Evolutionary conservation across 2,329 filamentous ascomycete genomes (phyloP).

Genomic region (Parascedosporium putredinis): DNA sequence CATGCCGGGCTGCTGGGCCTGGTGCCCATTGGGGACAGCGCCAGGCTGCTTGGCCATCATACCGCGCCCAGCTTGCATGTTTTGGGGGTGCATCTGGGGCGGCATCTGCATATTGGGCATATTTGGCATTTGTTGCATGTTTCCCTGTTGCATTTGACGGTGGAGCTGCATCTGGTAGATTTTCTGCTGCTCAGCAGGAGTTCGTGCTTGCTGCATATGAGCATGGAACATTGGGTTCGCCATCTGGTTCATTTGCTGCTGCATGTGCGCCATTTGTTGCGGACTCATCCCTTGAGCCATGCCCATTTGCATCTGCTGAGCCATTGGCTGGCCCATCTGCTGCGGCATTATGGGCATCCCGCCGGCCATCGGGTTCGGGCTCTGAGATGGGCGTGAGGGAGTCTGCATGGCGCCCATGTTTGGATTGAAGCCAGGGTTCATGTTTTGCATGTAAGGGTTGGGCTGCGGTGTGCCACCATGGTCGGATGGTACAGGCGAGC

Average conservation of each 20-base stretch:
- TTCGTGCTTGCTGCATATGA: slow-evolving; percentile 29
- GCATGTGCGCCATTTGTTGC: slow-evolving; percentile 26
- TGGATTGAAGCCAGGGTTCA: slow-evolving; percentile 47
- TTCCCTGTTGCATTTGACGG: slow-evolving; percentile 42
- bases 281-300: slow-evolving; percentile 19
- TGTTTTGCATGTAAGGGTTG: slow-evolving; percentile 54
- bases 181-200: slow-evolving; percentile 54
- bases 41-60: slow-evolving; percentile 43
- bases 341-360: slow-evolving; percentile 43
- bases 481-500: slow-evolving; percentile 68
- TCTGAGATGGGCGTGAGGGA: slow-evolving; percentile 44
- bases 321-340: slow-evolving; percentile 32
- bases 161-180: slow-evolving; percentile 80
- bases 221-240: slow-evolving; percentile 22
- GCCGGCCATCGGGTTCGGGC: slow-evolving; percentile 39
- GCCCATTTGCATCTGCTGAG: slow-evolving; percentile 22
- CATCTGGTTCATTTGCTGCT: slow-evolving; percentile 33
- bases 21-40: slow-evolving; percentile 44
- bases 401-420: slow-evolving; percentile 48
- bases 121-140: slow-evolving; percentile 21
- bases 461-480: slow-evolving; percentile 69
- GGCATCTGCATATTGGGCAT: slow-evolving; percentile 8
- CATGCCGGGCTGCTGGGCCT: slow-evolving; percentile 36
- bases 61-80: slow-evolving; percentile 24
- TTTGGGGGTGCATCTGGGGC: slow-evolving; percentile 8